Evolutionary conservation across 495 filamentous ascomycete species (phyloP), one percentile per base, ranked within the genome.

Genomic region (Neurospora tetrasperma): DNA sequence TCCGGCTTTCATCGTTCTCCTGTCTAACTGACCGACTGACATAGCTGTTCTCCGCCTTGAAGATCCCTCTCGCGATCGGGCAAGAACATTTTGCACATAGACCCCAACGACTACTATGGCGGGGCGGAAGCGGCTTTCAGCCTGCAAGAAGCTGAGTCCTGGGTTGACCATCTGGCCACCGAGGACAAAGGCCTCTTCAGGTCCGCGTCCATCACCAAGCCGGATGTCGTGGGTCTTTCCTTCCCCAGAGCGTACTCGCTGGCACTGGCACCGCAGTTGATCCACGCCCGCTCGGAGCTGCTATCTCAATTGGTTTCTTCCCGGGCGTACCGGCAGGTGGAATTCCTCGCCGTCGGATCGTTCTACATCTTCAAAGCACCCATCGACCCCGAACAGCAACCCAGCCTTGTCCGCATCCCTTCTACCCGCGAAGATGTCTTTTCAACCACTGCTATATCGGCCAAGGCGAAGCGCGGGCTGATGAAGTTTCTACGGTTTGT

Each of bases 341-440:
- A 97, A 75, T 99, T 98, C 80, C 89, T 94, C 74, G 94, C 96
- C 6, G 91, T 98, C 8, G 96, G 96, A 41, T 95, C 92, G 72
- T 98, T 94, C 92, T 98, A 91, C 88, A 89, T 97, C 43, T 90
- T 91, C 78, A 78, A 82, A 70, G 76, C 82, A 4, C 31, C 75
- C n/a, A 44, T 76, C 4, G 71, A 73, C 31, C 54, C 75, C 35
- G 72, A 78, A 5, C 74, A 75, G n/a, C 73, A 76, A 38, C 72
- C 78, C 7, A 71, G 71, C 16, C 79, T 96, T 39, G 82, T 84
- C 44, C 88, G 89, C 27, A 90, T 98, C 71, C 94, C 94, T 2
- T 91, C 90, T 73, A 92, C 92, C 59, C 88, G 94, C 42, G 94
- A 98, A 81, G 94, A 97, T 82, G 86, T 98, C 62, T 95, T 96